These are phyloP conservation scores for Cryphonectria radicalis DNA, from an alignment of 2,329 filamentous ascomycete genomes.

Conservation along the genomic window DNA sequence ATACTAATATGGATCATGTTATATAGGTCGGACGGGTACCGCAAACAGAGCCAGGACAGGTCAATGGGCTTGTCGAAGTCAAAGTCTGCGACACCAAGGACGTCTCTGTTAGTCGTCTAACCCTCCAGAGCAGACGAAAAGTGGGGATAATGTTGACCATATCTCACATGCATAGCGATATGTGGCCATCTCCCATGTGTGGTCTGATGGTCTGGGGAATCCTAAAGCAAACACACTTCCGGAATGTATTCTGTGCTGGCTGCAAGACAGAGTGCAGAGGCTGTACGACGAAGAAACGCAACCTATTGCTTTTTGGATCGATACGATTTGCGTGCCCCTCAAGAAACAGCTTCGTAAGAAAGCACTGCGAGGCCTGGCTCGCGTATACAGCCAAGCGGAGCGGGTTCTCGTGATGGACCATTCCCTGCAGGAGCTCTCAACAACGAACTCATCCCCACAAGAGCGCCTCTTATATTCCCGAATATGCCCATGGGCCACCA, in stretches of 20 bases:
- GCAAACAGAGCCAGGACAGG: neutral
- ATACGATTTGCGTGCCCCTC: neutral
- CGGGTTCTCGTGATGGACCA: neutral
- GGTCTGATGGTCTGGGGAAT: constrained; percentile 1
- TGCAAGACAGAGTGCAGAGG: neutral
- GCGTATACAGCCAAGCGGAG: neutral
- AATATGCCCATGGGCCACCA: neutral
- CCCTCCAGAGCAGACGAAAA: neutral
- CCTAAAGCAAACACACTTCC: neutral
- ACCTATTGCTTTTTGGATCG: neutral
- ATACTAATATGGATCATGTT: neutral
- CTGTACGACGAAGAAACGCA: neutral
- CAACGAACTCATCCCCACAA: neutral
- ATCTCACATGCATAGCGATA: neutral
- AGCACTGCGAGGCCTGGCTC: neutral
- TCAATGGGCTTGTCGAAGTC: neutral
- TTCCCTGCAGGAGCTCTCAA: neutral
- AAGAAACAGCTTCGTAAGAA: neutral
- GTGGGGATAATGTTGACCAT: neutral
- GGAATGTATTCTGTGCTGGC: neutral
- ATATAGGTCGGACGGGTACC: neutral
- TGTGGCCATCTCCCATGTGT: neutral
- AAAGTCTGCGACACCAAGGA: neutral
- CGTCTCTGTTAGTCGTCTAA: neutral
- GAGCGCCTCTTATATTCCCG: neutral